phyloP scores from a whole-genome alignment of 1,284 basidiomycete genomes.

The Sanghuangporus baumii region DNA sequence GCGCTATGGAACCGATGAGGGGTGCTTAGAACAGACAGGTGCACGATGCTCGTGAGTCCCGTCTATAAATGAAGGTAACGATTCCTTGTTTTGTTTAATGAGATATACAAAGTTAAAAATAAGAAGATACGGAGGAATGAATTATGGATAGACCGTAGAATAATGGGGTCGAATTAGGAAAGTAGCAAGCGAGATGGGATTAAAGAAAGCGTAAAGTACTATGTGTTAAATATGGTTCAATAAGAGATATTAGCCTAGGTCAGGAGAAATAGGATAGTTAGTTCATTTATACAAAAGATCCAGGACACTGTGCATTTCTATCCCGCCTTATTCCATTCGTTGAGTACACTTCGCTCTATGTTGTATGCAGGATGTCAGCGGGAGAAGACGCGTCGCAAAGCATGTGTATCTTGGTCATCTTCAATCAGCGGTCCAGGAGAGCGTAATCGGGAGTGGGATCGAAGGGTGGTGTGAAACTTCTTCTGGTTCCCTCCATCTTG shows the following conservation, averaged over 20 bases:
- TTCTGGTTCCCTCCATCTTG: background rate
- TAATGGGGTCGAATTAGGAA: too few species aligned
- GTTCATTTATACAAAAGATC: too few species aligned
- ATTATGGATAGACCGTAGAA: too few species aligned
- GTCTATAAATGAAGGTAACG: too few species aligned
- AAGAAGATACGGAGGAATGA: background rate
- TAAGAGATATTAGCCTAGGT: too few species aligned
- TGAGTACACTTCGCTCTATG: background rate
- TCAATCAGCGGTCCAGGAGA: background rate
- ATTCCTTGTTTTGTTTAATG: too few species aligned
- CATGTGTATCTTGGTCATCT: background rate
- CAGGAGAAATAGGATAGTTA: too few species aligned
- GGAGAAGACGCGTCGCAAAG: background rate
- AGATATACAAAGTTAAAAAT: background rate
- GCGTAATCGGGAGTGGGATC: background rate
- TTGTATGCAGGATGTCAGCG: background rate
- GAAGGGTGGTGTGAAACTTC: background rate
- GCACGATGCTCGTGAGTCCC: background rate
- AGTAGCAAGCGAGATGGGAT: too few species aligned
- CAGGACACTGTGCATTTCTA: too few species aligned
- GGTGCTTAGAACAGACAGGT: background rate
- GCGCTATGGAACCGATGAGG: slow-evolving; percentile 42
- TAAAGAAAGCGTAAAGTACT: too few species aligned
- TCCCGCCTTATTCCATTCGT: background rate
- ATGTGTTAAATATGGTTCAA: too few species aligned